Base-by-base conservation (phyloP, 495 filamentous ascomycete genomes). In the Articulospora tetracladia region DNA sequence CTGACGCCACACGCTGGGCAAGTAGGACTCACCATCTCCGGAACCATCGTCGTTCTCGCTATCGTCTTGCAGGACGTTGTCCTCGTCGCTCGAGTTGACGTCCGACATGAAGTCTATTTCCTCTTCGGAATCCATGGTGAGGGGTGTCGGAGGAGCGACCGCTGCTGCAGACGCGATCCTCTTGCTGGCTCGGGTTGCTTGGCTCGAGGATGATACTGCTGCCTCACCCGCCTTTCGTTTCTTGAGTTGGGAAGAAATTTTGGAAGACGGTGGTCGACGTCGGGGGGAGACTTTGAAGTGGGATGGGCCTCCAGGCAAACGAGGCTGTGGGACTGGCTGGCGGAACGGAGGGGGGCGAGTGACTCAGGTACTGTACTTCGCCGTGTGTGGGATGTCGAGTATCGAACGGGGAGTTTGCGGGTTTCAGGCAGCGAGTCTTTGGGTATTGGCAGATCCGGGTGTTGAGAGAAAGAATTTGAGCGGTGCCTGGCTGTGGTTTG, bases 111-210 rank as follows among this genome's bases (percentile, higher is more conserved):
- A 92, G 63, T 98, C 94, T 24, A 12, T 17, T 44, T 44, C 39
- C 70, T 98, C 93, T 64, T 98, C 94, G 13, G 94, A 97, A 70
- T 97, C 93, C 94, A 98, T 98, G 61, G 75, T 90, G 53, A 80
- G 74, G 26, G 87, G 86, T n/a, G 85, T 84, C 22, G 82, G 78
- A 19, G 84, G 82, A 49, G 78, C 76, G 44, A 71, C 69, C 54
- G 74, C 32, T 50, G 78, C 77, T 51, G 74, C 71, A 57, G 75
- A 66, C 60, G 73, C 70, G 55, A 85, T 74, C 73, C 75, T 79
- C 67, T 78, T 81, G 68, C 78, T 77, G 19, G 77, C 73, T 59
- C 74, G 67, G 58, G 58, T 49, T 50, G 72, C 67, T 69, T 73
- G 69, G 65, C 68, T 75, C 55, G 69, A 67, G 63, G 76, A 74